Evolutionary conservation across 2,329 filamentous ascomycete genomes (phyloP).

Genomic region (Colletotrichum salicis): DNA sequence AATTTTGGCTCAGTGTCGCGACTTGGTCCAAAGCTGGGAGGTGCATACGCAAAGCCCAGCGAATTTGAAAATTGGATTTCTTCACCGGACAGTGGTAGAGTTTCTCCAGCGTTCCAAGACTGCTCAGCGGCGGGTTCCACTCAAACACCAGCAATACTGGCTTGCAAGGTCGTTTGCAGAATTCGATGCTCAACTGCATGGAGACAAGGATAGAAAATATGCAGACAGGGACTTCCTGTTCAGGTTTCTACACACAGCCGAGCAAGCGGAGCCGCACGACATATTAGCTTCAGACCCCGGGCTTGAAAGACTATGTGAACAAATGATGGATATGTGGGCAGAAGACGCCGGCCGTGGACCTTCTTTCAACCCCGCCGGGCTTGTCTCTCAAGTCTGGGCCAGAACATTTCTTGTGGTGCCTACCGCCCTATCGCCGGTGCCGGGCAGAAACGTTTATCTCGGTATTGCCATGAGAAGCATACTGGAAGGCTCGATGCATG

Average conservation of each 20-base stretch:
- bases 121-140: neutral
- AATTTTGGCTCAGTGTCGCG: constrained; percentile 2
- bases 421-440: too few relatives aligned
- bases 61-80: neutral
- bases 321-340: neutral
- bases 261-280: neutral
- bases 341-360: accelerated
- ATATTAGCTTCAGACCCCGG: too few relatives aligned
- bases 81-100: constrained; percentile 10
- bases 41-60: neutral
- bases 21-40: constrained; percentile 6
- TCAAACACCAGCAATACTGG: neutral
- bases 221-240: neutral
- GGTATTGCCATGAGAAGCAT: too few relatives aligned
- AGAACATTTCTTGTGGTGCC: too few relatives aligned
- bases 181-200: neutral
- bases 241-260: neutral
- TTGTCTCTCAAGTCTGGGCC: too few relatives aligned
- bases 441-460: too few relatives aligned
- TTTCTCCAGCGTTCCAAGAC: neutral
- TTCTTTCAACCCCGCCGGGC: accelerated
- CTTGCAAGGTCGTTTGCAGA: neutral
- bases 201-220: accelerated
- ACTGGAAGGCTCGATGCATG: too few relatives aligned
- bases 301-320: too few relatives aligned